Evolutionary conservation across 2,329 filamentous ascomycete genomes (phyloP), one percentile per base, ranked within the genome.

Genomic region (Acarospora socialis): DNA sequence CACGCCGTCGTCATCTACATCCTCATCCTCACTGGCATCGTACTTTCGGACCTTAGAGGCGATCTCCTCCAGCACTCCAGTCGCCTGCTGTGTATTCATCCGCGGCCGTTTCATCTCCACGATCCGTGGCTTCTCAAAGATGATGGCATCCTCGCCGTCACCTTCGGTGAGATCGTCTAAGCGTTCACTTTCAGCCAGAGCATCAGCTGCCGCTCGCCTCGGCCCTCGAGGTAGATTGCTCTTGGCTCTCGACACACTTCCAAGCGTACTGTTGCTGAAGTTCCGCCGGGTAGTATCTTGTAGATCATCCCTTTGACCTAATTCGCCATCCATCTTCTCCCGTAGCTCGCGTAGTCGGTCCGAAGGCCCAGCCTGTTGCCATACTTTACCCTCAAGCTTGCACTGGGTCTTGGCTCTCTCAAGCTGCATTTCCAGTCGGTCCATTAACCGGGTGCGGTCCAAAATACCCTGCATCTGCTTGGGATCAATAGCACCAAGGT

Each of bases 381-480:
- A 93, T 6, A 83, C 76, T 53, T 82, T 82, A 44, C 90, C 90
- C 56, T 95, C 90, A 19, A 98, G 72, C 57, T 94, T 94, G 58
- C 83, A 93, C 52, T 95, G 86, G 1, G 90, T 95, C 69, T 95
- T 95, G 42, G 93, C 87, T 42, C 90, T 70, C 61, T 95, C 87
- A 24, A 98, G 73, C 57, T 95, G 90, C 65, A 82, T 92, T 55
- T 93, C 86, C 35, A 98, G 68, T 32, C 86, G 77, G 51, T 84
- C 81, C 80, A 98, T 92, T 43, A 98, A 74, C 49, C 70, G 76
- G 49, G 94, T 82, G 16, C 90, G 79, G 52, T 95, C 86, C 42
- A 98, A 65, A 39, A 98, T 95, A 40, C 90, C 90, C 52, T 84
- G 75, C 77, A 87, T 83, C 34, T 77, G 78, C 18, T 72, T 64